phyloP scores from a whole-genome alignment of 1,284 basidiomycete genomes.

The Inonotus hispidus region DNA sequence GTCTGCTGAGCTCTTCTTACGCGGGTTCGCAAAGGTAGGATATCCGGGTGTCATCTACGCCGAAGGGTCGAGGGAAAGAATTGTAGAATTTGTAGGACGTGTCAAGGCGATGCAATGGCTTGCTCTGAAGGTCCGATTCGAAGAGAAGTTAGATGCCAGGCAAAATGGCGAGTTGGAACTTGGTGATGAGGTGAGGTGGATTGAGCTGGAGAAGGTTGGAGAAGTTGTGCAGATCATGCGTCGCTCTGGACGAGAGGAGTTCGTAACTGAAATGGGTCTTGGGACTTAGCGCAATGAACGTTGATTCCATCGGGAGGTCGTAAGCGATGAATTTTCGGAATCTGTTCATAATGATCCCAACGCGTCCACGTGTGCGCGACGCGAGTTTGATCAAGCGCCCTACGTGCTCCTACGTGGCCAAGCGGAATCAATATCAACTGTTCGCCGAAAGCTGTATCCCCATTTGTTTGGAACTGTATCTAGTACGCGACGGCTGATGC shows the following conservation, averaged over 20 bases:
- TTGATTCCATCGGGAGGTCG: not conserved
- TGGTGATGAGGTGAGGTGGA: slow-evolving; percentile 31
- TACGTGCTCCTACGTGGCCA: no score
- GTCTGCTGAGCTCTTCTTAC: slow-evolving; percentile 49
- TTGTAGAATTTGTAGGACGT: slow-evolving; percentile 61
- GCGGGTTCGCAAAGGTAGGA: slow-evolving; percentile 69
- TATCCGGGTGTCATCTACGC: slow-evolving; percentile 72
- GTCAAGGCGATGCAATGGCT: slow-evolving; percentile 78
- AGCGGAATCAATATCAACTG: no score
- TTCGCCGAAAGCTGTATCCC: no score
- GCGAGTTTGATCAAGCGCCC: no score
- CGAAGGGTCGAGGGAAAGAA: slow-evolving; percentile 44
- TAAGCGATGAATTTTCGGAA: not conserved
- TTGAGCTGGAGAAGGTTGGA: slow-evolving; percentile 63
- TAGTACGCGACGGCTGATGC: no score
- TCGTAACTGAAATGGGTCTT: slow-evolving; percentile 61
- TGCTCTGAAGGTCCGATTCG: slow-evolving; percentile 58
- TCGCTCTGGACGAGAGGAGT: slow-evolving; percentile 46
- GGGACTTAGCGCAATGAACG: slow-evolving; percentile 35
- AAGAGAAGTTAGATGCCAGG: slow-evolving; percentile 35
- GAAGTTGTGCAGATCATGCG: slow-evolving; percentile 67
- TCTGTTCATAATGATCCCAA: not conserved
- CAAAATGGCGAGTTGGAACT: not conserved
- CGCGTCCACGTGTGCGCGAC: no score
- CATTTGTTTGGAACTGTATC: no score